Percentiles rank a stretch among this genome's conserved stretches.
Conservation (phyloP, 148 eudicot species). For the Diospyros kaki region DNA sequence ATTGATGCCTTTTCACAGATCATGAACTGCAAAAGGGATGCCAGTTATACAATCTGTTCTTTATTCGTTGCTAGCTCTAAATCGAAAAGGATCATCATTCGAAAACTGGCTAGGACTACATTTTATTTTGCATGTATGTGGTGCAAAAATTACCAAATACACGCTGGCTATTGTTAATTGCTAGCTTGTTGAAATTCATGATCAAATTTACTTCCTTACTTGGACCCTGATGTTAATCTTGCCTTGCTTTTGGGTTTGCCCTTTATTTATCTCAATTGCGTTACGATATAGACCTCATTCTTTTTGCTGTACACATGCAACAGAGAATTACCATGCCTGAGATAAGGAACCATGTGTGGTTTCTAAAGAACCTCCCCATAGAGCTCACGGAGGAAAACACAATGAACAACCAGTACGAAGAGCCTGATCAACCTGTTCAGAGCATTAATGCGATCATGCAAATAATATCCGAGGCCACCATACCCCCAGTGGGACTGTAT, state of each 20-base stretch:
- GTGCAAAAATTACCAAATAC: background rate
- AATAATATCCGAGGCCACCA: constrained; percentile 87
- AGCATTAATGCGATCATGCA: constrained; percentile 78
- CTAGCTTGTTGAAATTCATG: background rate
- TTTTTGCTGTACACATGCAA: constrained; percentile 9
- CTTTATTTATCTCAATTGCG: background rate
- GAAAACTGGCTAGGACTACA: too few species aligned
- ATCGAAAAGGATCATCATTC: too few species aligned
- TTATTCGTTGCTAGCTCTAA: too few species aligned
- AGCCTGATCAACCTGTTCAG: constrained; percentile 92
- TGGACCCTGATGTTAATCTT: background rate
- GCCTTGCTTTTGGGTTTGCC: background rate
- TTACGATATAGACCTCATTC: background rate
- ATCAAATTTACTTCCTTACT: background rate
- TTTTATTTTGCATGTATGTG: too few species aligned
- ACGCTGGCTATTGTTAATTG: background rate
- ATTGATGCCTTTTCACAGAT: too few species aligned
- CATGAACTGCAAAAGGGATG: too few species aligned
- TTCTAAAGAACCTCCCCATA: constrained; percentile 76
- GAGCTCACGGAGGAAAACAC: constrained; percentile 70
- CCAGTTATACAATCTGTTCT: too few species aligned
- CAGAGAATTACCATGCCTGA: constrained; percentile 90
- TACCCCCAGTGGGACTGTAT: constrained; percentile 69
- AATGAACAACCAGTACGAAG: constrained; percentile 69
- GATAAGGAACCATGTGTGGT: constrained; percentile 77